Percentiles rank a stretch among this genome's conserved stretches.
phyloP scores from a whole-genome alignment of 2,329 filamentous ascomycete genomes.

The Hortaea werneckii region DNA sequence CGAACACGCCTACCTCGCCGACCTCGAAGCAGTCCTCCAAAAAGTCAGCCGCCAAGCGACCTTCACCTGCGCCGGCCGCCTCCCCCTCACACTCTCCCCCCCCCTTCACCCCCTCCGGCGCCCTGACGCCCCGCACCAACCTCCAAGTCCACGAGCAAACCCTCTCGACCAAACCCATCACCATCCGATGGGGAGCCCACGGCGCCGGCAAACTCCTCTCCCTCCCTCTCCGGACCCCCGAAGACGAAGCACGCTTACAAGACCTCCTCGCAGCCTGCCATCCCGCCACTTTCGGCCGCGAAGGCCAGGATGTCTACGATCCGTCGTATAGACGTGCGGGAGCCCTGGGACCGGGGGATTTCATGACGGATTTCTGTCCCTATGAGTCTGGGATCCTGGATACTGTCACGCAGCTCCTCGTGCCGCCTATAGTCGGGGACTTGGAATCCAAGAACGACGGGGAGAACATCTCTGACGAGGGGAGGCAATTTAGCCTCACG shows the following conservation, averaged over 20 bases:
- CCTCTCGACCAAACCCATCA: conserved; percentile 4
- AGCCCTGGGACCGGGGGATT: conserved; percentile 40
- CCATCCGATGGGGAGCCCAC: conserved; percentile 4
- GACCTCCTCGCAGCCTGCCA: conserved; percentile 13
- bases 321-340: conserved; percentile 43
- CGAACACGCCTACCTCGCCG: not conserved
- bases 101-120: not conserved
- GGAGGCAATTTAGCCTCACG: not conserved
- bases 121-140: conserved; percentile 3
- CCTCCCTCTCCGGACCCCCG: not conserved
- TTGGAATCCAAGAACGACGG: not conserved
- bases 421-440: conserved; percentile 1
- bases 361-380: conserved; percentile 40
- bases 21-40: not conserved
- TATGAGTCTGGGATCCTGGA: conserved; percentile 45
- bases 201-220: not conserved
- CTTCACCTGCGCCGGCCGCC: conserved; percentile 1
- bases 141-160: conserved; percentile 2
- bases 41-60: not conserved
- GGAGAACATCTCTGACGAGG: no score
- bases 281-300: conserved; percentile 42
- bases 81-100: not conserved
- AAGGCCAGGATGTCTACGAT: conserved; percentile 40
- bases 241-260: not conserved
- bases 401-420: conserved; percentile 33